These are phyloP conservation scores for Hyaloscypha hepaticicola DNA, from an alignment of 495 filamentous ascomycete genomes.

Conservation along the genomic window DNA sequence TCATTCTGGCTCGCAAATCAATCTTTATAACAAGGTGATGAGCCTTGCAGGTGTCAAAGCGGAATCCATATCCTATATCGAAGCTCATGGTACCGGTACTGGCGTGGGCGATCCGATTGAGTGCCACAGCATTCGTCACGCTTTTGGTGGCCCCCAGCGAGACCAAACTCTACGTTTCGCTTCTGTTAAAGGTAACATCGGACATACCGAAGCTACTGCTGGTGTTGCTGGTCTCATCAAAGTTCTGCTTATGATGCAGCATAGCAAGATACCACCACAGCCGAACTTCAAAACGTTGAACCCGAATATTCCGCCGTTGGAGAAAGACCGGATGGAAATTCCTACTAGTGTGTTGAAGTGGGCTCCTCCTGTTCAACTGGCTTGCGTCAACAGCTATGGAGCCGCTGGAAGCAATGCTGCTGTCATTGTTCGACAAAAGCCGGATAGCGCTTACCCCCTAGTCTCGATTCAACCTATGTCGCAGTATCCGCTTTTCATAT, in stretches of 20 bases:
- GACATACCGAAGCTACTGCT: conserved; percentile 56
- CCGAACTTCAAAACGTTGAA: conserved; percentile 51
- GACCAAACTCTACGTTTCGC: conserved; percentile 50
- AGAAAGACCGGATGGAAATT: background rate
- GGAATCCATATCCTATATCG: conserved; percentile 42
- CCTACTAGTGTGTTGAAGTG: background rate
- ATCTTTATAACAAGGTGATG: conserved; percentile 49
- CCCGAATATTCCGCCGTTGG: conserved; percentile 9
- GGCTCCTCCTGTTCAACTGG: background rate
- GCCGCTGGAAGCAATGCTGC: conserved; percentile 3
- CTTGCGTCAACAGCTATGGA: conserved; percentile 6
- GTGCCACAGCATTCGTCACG: conserved; percentile 52
- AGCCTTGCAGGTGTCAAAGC: conserved; percentile 43
- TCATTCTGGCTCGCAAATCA: conserved; percentile 52
- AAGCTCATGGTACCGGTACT: conserved; percentile 55
- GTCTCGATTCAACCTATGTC: background rate
- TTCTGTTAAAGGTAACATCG: conserved; percentile 58
- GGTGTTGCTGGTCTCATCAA: conserved; percentile 61
- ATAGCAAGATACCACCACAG: conserved; percentile 49
- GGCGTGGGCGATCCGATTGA: conserved; percentile 61
- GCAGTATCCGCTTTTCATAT: background rate
- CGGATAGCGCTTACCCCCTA: background rate
- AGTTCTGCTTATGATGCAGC: conserved; percentile 54
- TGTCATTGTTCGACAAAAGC: background rate
- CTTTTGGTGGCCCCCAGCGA: conserved; percentile 38